These are phyloP conservation scores for Xylaria palmicola DNA, from an alignment of 495 filamentous ascomycete genomes.

Conservation along the genomic window DNA sequence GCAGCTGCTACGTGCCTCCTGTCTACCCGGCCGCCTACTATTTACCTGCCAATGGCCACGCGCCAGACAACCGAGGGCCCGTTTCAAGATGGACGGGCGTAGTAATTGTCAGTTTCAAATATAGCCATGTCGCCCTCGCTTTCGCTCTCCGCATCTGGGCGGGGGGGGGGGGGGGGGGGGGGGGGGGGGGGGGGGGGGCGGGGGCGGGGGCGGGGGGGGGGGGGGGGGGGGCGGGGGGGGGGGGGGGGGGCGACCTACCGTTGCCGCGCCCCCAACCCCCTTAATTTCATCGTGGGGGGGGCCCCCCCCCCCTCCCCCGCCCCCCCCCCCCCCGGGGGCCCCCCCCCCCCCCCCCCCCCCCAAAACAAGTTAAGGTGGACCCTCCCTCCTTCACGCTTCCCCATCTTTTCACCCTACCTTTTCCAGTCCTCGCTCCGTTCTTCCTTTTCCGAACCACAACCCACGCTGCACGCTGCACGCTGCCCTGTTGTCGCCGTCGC, in stretches of 20 bases:
- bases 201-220: too few species aligned
- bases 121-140: conserved; percentile 3
- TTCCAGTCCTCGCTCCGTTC: conserved; percentile 12
- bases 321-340: too few species aligned
- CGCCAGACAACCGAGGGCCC: not conserved
- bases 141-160: conserved; percentile 11
- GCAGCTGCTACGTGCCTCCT: too few species aligned
- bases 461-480: not conserved
- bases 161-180: too few species aligned
- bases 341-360: not conserved
- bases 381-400: conserved; percentile 15
- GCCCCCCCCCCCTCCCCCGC: not conserved
- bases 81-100: not conserved
- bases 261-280: too few species aligned
- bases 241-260: not conserved
- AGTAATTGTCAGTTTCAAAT: conserved; percentile 3
- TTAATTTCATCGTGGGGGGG: not conserved
- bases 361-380: conserved; percentile 1
- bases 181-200: too few species aligned
- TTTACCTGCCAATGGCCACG: not conserved
- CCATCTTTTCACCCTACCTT: conserved; percentile 19
- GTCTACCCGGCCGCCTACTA: not conserved
- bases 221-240: too few species aligned
- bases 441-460: conserved; percentile 4
- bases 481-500: not conserved